Base-by-base conservation (phyloP, 371 early-diverging fungal species). In the Coemansia sp. region DNA sequence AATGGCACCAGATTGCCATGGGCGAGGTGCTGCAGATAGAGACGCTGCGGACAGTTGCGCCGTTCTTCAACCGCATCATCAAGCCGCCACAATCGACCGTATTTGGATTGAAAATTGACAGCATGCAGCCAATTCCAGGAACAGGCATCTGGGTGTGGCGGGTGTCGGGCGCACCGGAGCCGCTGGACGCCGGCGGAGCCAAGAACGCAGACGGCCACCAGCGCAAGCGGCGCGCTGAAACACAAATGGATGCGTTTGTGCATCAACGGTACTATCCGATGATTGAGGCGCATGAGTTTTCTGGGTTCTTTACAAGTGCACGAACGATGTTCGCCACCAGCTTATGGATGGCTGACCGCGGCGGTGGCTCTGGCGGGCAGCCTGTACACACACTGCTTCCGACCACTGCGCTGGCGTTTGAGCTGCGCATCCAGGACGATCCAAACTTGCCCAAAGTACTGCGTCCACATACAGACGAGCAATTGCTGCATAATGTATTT, bases 211-310 rank as follows among this genome's bases (percentile, higher is more conserved):
- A 28, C n/a, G 47, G 7, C 37, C n/a, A 23, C 64, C 42, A 25
- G 30, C 44, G 14, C 52, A 56, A 50, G n/a, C 25, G 28, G 5
- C 9, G 14, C 5, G 68, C 47, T 1, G 72, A 71, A 16, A 59
- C 18, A 33, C 78, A 68, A n/a, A 39, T 63, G 25, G 65, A 72
- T 20, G 64, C 68, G 37, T 72, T 77, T 51, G 62, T 72, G 42
- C 78, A 77, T 62, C 72, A 72, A 72, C 68, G 72, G 6, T 72
- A 68, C 62, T 77, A 72, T 40, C 66, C 78, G 40, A 64, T 77
- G 65, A 59, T 77, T 4, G 68, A 68, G 50, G 61, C 68, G 9
- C 21, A 50, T 20, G 78, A 77, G 69, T 77, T 77, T 18, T 21
- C 40, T n/a, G 78, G 69, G 5, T 77, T 77, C 44, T 77, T 77